Evolutionary conservation across 106 monocot species (phyloP).

Genomic region (Dendrobium catenatum): DNA sequence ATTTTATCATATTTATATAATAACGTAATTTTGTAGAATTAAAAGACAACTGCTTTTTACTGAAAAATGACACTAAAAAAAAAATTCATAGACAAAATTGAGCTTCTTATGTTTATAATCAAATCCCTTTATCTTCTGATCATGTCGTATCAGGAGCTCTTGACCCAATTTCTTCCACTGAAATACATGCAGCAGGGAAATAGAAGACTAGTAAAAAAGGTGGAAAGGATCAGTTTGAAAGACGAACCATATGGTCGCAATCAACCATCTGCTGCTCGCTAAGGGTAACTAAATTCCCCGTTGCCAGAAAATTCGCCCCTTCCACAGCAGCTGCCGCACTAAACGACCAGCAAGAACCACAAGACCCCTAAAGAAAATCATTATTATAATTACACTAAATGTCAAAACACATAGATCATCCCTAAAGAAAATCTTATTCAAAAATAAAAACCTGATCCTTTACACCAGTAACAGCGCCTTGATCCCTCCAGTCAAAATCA

Average conservation of each 20-base stretch:
- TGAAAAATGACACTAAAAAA: not conserved
- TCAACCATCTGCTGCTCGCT: conserved; percentile 96
- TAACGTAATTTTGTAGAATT: not conserved
- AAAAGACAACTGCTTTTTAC: not conserved
- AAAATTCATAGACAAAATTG: not conserved
- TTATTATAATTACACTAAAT: not conserved
- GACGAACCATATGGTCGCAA: conserved; percentile 48
- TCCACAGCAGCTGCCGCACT: conserved; percentile 82
- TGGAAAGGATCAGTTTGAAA: not conserved
- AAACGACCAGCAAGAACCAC: conserved; percentile 98
- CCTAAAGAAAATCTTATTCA: not conserved
- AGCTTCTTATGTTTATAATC: not conserved
- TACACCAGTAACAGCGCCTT: conserved; percentile 68
- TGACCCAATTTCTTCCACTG: not conserved
- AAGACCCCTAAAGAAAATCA: conserved; percentile 51
- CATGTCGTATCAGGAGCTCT: not conserved
- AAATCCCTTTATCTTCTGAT: not conserved
- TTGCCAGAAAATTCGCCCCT: conserved; percentile 81
- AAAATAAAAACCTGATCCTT: conserved; percentile 70
- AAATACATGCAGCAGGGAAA: not conserved
- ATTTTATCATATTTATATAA: not conserved
- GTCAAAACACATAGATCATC: conserved; percentile 1
- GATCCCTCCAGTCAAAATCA: conserved; percentile 91
- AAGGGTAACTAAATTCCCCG: conserved; percentile 65
- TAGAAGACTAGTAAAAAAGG: not conserved